Base-by-base conservation (phyloP, 352 stramenopile genomes). In the Phytophthora ramorum region DNA sequence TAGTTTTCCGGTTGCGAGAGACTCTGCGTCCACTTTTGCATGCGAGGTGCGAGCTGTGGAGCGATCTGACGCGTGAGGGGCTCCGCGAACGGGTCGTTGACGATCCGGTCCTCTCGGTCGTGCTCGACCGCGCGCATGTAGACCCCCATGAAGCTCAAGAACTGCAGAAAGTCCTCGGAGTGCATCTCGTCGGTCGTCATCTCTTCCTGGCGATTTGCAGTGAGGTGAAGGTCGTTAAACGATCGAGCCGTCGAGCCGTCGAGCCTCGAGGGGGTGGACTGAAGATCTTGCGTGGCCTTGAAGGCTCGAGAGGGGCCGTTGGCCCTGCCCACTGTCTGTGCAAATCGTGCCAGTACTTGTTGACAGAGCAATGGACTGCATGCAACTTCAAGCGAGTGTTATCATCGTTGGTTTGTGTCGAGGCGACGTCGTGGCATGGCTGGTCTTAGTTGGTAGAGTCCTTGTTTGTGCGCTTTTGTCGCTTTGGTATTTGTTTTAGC, bases 1-100 rank as follows among this genome's bases (percentile, higher is more conserved):
- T 66, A 71, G n/a, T 79, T 58, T 48, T 60, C 43, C 5, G 34
- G 45, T 6, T 67, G 55, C 14, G 47, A 16, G 30, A 54, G 54
- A 24, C 9, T 62, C 20, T 46, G 19, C 41, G 54, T 62, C 54
- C 54, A 62, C 6, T 54, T 62, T 38, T 53, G 17, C 41, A 62
- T 26, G 8, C 54, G 54, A 34, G 54, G 54, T 7, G 34, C 45
- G 26, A 64, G 45, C 16, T 64, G 32, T 14, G 45, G 45, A 5
- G 35, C 46, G 24, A 64, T 64, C 45, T 48, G 45, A 41, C 34
- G 56, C 4, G 43, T 66, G 38, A 73, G 58, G 5, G 58, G 37
- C 28, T 64, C 26, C 10, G 62, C 62, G 35, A 60, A 64, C n/a
- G 62, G 54, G 40, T 69, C 62, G 28, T 8, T 30, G 14, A 65